Conservation (phyloP, 75 land plant genomes). For the Sequoia sempervirens region DNA sequence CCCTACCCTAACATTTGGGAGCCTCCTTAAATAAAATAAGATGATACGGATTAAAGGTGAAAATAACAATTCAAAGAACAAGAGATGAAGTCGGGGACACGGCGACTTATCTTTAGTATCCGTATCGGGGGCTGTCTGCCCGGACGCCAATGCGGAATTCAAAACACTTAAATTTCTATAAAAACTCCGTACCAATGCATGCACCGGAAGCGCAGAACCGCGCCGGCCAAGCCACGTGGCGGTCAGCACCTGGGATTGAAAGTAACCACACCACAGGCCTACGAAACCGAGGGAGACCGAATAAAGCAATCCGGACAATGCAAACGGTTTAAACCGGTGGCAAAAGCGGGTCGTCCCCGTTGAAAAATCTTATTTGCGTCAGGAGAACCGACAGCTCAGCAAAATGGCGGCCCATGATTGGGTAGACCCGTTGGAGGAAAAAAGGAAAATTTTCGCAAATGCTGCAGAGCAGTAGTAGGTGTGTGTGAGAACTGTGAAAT, state of each 20-base stretch:
- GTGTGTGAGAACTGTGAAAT: background rate
- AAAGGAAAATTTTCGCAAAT: background rate
- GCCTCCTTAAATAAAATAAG: too few species aligned
- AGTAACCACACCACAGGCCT: too few species aligned
- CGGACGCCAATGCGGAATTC: constrained; percentile 8
- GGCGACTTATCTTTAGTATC: background rate
- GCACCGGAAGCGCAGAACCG: background rate
- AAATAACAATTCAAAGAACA: too few species aligned
- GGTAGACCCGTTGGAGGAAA: background rate
- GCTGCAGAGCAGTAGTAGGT: background rate
- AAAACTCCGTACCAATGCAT: constrained; percentile 3
- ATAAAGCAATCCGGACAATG: background rate
- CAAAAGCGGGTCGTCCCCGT: background rate
- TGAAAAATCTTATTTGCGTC: background rate
- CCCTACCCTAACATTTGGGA: too few species aligned
- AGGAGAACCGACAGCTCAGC: background rate
- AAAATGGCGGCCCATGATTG: background rate
- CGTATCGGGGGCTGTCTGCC: background rate
- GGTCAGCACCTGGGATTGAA: background rate
- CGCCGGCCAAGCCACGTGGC: constrained; percentile 6
- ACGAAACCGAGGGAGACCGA: background rate
- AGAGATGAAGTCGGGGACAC: background rate
- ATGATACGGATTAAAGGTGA: too few species aligned
- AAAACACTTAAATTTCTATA: background rate
- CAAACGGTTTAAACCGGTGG: constrained; percentile 8